phyloP scores from a whole-genome alignment of 805 yeast genomes.

The Sugiyamaella qingdaonensis region DNA sequence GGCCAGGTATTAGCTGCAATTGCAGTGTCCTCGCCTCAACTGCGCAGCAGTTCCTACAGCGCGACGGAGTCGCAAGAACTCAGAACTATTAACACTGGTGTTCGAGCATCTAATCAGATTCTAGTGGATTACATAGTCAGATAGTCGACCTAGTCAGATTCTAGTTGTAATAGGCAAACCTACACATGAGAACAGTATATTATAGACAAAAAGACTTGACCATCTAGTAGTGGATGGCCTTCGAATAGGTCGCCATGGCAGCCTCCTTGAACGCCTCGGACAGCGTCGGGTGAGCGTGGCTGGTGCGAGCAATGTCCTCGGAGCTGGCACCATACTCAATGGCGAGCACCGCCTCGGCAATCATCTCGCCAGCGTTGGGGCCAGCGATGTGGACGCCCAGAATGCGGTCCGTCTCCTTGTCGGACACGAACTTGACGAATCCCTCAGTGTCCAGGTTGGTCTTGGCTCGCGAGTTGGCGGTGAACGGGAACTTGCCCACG shows the following conservation, averaged over 20 bases:
- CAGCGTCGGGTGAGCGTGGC: slow-evolving; percentile 98
- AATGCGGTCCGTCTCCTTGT: slow-evolving; percentile 94
- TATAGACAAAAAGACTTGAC: not conserved
- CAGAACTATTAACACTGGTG: too few relatives aligned
- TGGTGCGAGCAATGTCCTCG: slow-evolving; percentile 94
- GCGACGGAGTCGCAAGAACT: too few relatives aligned
- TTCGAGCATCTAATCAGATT: too few relatives aligned
- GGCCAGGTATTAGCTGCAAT: too few relatives aligned
- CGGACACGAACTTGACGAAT: slow-evolving; percentile 91
- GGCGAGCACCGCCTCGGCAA: slow-evolving; percentile 97
- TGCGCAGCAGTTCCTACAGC: too few relatives aligned
- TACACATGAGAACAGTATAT: not conserved
- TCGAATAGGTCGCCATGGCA: slow-evolving; percentile 84
- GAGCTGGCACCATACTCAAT: slow-evolving; percentile 98
- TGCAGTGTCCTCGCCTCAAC: too few relatives aligned
- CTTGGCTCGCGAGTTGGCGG: slow-evolving; percentile 99
- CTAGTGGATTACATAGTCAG: too few relatives aligned
- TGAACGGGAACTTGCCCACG: slow-evolving; percentile 96
- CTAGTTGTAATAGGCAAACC: too few relatives aligned
- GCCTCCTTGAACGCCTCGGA: slow-evolving; percentile 99
- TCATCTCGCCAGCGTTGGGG: slow-evolving; percentile 99
- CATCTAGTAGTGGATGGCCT: slow-evolving; percentile 77
- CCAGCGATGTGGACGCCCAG: slow-evolving; percentile 97
- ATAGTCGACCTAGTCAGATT: too few relatives aligned
- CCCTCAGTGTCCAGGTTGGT: slow-evolving; percentile 97